These are phyloP conservation scores for Babesia bovis DNA, from an alignment of 169 alveolate genomes.

Conservation along the genomic window DNA sequence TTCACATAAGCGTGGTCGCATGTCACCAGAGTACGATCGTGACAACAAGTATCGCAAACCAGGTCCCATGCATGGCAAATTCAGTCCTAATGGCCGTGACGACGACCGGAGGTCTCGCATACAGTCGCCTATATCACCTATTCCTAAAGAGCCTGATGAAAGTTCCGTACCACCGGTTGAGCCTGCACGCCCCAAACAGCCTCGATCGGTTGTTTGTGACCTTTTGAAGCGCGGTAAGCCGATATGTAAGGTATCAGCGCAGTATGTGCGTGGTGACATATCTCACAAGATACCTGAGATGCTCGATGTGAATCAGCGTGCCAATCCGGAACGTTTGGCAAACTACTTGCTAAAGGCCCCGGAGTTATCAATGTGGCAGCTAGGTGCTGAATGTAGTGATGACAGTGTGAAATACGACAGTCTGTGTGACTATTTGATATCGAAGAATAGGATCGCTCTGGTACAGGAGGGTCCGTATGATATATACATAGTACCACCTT, in stretches of 20 bases:
- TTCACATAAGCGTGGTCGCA: slow-evolving; percentile 14
- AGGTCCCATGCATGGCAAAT: neutral
- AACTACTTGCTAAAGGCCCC: slow-evolving; percentile 46
- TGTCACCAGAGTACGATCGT: neutral
- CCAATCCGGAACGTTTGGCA: slow-evolving; percentile 65
- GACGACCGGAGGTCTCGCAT: neutral
- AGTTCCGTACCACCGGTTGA: neutral
- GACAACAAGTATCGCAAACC: slow-evolving; percentile 20
- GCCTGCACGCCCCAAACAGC: neutral
- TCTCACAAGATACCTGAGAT: slow-evolving; percentile 53
- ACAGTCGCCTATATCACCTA: neutral
- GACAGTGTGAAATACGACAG: slow-evolving; percentile 71
- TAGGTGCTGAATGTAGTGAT: slow-evolving; percentile 71
- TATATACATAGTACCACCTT: slow-evolving; percentile 75
- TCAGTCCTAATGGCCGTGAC: neutral
- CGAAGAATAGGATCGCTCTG: slow-evolving; percentile 71
- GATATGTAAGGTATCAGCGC: slow-evolving; percentile 71
- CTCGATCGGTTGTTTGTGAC: slow-evolving; percentile 43
- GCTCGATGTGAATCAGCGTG: slow-evolving; percentile 67
- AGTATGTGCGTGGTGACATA: slow-evolving; percentile 66
- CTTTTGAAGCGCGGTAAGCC: slow-evolving; percentile 72
- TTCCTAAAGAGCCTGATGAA: neutral
- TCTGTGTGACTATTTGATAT: slow-evolving; percentile 73
- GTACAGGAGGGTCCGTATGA: slow-evolving; percentile 68
- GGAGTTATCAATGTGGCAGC: slow-evolving; percentile 72